Conservation (phyloP, 441 rosid genomes). For the Biscutella laevigata region DNA sequence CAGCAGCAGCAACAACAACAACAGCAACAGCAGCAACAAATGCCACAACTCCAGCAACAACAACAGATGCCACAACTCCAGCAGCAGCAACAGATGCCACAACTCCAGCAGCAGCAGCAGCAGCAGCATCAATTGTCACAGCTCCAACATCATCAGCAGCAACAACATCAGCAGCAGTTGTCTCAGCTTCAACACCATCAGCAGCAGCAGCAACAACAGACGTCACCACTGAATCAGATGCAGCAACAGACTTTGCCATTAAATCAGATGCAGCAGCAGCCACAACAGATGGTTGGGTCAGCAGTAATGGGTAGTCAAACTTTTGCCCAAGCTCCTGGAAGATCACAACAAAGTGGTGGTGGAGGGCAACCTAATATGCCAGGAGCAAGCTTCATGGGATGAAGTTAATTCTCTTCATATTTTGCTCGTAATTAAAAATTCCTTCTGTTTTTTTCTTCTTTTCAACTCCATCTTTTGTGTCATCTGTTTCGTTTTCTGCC, state of each 20-base stretch:
- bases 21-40: too few relatives aligned
- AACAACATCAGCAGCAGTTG: constrained; percentile 39
- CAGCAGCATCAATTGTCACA: constrained; percentile 34
- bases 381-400: constrained; percentile 66
- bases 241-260: constrained; percentile 33
- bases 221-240: constrained; percentile 27
- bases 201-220: constrained; percentile 29
- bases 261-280: constrained; percentile 31
- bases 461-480: constrained; percentile 1
- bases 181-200: constrained; percentile 33
- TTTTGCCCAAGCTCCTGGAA: constrained; percentile 68
- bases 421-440: constrained; percentile 8
- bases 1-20: too few relatives aligned
- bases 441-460: not conserved
- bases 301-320: constrained; percentile 58
- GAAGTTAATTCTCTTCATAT: constrained; percentile 5
- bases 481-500: not conserved
- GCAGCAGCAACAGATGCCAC: too few relatives aligned
- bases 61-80: too few relatives aligned
- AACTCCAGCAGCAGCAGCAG: constrained; percentile 30
- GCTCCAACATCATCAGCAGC: constrained; percentile 34
- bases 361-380: constrained; percentile 54
- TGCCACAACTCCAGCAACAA: too few relatives aligned
- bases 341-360: constrained; percentile 41
- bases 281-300: constrained; percentile 79